A percentile compares a stretch with the other conserved stretches of the same genome.
Conservation (phyloP, 306 rosid species). For the Luffa aegyptiaca region DNA sequence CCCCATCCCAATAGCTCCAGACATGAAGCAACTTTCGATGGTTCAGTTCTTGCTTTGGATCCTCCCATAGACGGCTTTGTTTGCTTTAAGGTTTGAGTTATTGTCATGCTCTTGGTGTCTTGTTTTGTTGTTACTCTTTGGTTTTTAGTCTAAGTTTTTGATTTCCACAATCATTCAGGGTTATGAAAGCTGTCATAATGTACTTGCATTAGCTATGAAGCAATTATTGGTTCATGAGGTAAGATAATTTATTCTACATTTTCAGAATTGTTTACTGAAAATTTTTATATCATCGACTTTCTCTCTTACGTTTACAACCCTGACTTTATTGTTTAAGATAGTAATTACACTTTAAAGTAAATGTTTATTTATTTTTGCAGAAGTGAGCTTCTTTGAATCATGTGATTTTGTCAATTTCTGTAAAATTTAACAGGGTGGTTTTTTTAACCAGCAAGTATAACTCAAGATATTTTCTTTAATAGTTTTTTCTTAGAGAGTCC, state of each 20-base stretch:
- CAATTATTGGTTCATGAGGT: slow-evolving; percentile 84
- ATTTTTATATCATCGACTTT: neutral
- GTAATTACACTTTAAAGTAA: neutral
- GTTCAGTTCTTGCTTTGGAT: slow-evolving; percentile 43
- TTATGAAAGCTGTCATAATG: slow-evolving; percentile 47
- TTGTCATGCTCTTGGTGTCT: slow-evolving; percentile 11
- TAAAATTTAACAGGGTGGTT: neutral
- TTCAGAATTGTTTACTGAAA: neutral
- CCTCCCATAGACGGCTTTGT: slow-evolving; percentile 60
- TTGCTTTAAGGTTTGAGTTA: slow-evolving; percentile 61
- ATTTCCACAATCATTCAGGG: slow-evolving; percentile 42
- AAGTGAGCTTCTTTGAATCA: neutral
- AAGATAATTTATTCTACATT: slow-evolving; percentile 18
- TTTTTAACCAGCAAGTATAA: neutral
- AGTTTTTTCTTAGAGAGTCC: neutral
- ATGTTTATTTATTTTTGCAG: neutral
- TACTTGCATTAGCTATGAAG: slow-evolving; percentile 71
- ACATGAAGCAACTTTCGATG: slow-evolving; percentile 40
- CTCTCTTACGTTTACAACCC: neutral
- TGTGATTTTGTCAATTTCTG: neutral
- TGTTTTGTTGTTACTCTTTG: slow-evolving; percentile 5
- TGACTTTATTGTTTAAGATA: neutral
- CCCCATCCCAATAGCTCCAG: slow-evolving; percentile 25
- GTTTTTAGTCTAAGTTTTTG: slow-evolving; percentile 3
- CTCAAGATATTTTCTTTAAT: neutral